phyloP scores from a whole-genome alignment of 257 asterid species.

The Ophiorrhiza pumila region DNA sequence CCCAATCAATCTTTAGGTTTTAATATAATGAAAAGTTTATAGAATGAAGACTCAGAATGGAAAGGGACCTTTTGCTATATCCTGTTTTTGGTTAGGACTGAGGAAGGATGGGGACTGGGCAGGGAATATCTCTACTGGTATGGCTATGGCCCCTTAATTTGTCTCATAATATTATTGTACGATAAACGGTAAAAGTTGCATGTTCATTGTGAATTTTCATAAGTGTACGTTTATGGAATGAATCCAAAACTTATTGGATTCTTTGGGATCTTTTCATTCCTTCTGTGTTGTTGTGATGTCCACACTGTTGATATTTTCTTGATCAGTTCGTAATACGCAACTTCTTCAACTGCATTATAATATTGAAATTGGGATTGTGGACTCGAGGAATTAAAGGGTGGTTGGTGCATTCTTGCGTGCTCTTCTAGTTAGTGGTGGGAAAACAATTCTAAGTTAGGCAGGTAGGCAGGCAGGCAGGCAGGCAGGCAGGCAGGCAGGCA shows the following conservation, averaged over 20 bases:
- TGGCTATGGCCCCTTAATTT: neutral
- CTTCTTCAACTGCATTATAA: neutral
- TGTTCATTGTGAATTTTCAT: neutral
- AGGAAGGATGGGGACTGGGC: neutral
- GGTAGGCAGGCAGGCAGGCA: no score
- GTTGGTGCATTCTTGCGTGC: neutral
- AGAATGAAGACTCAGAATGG: slow-evolving; percentile 5
- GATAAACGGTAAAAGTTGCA: no score
- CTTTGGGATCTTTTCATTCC: neutral
- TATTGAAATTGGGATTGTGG: no score
- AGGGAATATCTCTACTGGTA: neutral
- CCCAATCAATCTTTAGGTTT: neutral
- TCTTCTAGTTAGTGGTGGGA: no score
- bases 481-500: no score
- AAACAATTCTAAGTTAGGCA: no score
- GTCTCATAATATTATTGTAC: neutral
- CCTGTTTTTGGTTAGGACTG: neutral
- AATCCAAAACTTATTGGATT: neutral
- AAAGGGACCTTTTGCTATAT: neutral
- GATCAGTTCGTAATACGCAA: no score
- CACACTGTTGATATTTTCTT: no score
- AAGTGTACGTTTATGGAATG: neutral
- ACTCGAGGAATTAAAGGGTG: neutral
- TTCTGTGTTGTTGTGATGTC: no score
- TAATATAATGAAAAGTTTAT: neutral